Conservation (phyloP, 2,329 filamentous ascomycete species). For the Talaromyces atroroseus region DNA sequence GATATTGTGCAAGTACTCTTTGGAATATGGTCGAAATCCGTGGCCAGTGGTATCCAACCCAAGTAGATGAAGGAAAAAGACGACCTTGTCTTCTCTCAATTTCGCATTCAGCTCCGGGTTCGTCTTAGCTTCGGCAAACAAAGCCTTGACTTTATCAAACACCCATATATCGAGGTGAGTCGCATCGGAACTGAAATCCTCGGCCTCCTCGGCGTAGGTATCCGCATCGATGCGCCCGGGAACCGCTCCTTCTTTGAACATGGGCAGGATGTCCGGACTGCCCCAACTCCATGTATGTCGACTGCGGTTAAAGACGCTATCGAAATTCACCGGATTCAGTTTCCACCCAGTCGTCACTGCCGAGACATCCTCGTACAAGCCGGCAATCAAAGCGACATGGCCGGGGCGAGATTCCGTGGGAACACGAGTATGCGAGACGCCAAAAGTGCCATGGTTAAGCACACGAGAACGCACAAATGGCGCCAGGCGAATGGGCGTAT, state of each 20-base stretch:
- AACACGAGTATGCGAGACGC: conserved; percentile 92
- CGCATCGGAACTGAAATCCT: conserved; percentile 84
- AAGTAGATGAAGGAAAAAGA: conserved; percentile 92
- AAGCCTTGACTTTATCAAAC: conserved; percentile 82
- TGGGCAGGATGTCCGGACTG: conserved; percentile 91
- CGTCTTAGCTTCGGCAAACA: conserved; percentile 73
- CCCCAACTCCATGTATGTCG: conserved; percentile 99
- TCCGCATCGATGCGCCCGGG: conserved; percentile 83
- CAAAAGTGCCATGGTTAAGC: conserved; percentile 86
- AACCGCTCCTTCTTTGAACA: conserved; percentile 92
- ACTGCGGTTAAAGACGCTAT: conserved; percentile 97
- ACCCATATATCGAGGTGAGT: conserved; percentile 86
- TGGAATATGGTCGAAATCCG: conserved; percentile 80
- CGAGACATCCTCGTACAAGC: conserved; percentile 95
- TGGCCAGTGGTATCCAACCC: conserved; percentile 91
- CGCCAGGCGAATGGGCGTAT: conserved; percentile 67
- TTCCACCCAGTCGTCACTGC: conserved; percentile 98
- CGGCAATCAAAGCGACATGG: conserved; percentile 93
- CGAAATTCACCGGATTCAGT: conserved; percentile 94
- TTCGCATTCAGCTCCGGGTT: conserved; percentile 69
- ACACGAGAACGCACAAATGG: conserved; percentile 88
- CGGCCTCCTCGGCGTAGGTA: conserved; percentile 74
- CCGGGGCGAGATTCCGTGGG: conserved; percentile 94
- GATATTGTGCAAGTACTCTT: conserved; percentile 91
- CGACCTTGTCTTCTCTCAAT: conserved; percentile 75